Conservation (phyloP, 495 filamentous ascomycete genomes). For the Venustampulla echinocandica region DNA sequence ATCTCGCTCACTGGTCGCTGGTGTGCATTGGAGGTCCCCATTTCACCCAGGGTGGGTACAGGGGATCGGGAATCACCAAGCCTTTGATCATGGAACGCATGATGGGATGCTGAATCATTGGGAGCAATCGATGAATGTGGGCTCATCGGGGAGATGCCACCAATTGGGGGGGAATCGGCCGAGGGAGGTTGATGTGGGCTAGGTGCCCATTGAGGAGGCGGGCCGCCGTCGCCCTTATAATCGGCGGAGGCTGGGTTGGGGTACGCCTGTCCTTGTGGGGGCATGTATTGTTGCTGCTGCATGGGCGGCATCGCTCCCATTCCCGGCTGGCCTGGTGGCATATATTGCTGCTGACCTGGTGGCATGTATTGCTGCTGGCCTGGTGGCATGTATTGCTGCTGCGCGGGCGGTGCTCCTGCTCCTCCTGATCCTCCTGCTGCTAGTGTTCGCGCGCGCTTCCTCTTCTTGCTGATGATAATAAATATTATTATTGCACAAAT, state of each 20-base stretch:
- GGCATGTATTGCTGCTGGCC: neutral
- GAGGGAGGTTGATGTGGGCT: neutral
- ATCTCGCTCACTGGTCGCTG: no score
- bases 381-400: neutral
- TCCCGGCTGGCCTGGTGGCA: neutral
- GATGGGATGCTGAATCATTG: no score
- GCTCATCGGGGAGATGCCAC: neutral
- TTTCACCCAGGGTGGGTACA: no score
- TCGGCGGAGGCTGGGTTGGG: neutral
- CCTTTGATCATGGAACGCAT: no score
- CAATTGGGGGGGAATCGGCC: no score
- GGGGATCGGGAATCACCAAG: no score
- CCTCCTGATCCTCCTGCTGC: neutral
- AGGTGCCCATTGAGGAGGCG: neutral
- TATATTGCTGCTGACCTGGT: neutral
- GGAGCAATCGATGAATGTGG: neutral
- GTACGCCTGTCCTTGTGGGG: neutral
- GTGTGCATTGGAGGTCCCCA: no score
- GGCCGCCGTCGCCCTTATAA: no score
- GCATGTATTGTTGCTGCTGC: neutral
- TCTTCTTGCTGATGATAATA: neutral
- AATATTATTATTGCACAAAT: neutral
- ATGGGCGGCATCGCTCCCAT: neutral
- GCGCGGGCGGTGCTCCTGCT: neutral
- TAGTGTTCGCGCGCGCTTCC: neutral